Evolutionary conservation across 2,329 filamentous ascomycete species (phyloP).

Genomic region (Aspergillus clavatus): DNA sequence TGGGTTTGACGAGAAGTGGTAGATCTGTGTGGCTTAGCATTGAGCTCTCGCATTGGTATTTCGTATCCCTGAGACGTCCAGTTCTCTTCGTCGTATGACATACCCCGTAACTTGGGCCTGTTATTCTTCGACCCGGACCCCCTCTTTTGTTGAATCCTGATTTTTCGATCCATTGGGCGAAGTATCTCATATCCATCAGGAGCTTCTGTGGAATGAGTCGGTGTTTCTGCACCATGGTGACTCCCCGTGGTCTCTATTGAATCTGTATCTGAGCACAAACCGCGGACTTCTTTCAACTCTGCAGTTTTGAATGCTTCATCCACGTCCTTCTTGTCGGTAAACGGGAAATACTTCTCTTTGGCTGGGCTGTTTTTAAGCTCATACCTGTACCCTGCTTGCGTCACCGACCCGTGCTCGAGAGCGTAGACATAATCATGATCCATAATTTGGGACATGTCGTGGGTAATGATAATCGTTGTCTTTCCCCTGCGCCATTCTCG

Average conservation of each 20-base stretch:
- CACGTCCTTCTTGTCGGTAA: background rate
- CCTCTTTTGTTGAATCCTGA: background rate
- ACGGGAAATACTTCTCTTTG: constrained; percentile 19
- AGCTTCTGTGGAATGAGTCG: background rate
- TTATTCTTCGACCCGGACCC: background rate
- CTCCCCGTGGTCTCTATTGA: background rate
- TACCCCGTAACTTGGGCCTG: background rate
- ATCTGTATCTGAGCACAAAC: background rate
- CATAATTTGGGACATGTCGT: constrained; percentile 74
- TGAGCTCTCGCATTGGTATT: constrained; percentile 4
- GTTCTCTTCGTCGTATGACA: background rate
- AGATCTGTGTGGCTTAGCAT: background rate
- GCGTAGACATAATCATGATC: constrained; percentile 74
- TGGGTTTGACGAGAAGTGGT: background rate
- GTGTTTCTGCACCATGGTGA: background rate
- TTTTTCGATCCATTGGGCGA: background rate
- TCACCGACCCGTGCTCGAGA: constrained; percentile 63
- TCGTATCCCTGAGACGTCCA: background rate
- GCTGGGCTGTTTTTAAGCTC: constrained; percentile 44
- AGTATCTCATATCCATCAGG: background rate
- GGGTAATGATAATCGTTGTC: constrained; percentile 90
- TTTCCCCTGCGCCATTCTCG: constrained; percentile 71
- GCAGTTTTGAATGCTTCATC: background rate
- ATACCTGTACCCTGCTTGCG: constrained; percentile 62
- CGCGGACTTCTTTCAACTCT: background rate